Conservation (phyloP, 176 grass and related monocot genomes). For the Cenchrus purpureus region DNA sequence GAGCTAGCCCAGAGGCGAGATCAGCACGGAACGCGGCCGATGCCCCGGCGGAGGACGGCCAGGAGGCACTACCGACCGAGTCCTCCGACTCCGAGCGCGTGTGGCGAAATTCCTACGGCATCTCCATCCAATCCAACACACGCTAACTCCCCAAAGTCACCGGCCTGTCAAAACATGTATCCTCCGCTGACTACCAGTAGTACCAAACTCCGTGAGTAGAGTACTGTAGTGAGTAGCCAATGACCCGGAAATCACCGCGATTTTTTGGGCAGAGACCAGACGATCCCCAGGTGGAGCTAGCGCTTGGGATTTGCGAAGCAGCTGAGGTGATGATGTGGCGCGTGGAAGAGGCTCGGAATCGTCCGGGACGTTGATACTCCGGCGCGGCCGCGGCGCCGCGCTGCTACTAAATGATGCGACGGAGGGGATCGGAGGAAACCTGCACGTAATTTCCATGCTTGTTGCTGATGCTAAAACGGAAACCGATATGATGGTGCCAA, state of each 20-base stretch:
- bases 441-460: not conserved
- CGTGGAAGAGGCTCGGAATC: not conserved
- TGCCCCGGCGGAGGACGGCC: not conserved
- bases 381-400: no score
- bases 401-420: not conserved
- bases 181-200: no score
- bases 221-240: no score
- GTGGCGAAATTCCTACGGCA: not conserved
- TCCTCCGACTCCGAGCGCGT: not conserved
- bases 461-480: not conserved
- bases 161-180: no score
- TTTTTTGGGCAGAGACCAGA: not conserved
- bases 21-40: not conserved
- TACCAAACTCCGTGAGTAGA: no score
- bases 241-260: not conserved
- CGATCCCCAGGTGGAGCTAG: not conserved
- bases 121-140: not conserved
- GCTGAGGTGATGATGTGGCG: not conserved
- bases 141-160: not conserved
- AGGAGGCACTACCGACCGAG: no score
- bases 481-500: not conserved
- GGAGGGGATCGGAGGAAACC: not conserved
- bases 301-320: not conserved
- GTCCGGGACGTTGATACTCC: not conserved
- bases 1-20: not conserved